Percentiles rank a stretch among this genome's conserved stretches.
Evolutionary conservation across 2,329 filamentous ascomycete genomes (phyloP).

Genomic region (Colletotrichum noveboracense): DNA sequence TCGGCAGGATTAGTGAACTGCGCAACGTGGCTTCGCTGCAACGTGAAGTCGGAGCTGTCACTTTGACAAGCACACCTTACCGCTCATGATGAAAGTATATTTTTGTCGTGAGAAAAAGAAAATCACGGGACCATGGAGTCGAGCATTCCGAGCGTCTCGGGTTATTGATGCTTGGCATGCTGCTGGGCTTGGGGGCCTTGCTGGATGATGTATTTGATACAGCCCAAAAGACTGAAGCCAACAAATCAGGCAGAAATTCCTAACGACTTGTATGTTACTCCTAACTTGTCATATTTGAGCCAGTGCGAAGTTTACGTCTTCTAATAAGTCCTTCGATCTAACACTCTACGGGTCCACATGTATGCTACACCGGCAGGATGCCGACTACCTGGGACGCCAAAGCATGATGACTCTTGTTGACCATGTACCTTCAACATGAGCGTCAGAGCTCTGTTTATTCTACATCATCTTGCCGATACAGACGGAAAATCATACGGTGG

Average conservation of each 20-base stretch:
- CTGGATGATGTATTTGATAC: neutral
- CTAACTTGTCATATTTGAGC: neutral
- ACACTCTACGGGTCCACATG: neutral
- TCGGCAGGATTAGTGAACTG: neutral
- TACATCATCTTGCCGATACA: neutral
- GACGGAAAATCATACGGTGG: neutral
- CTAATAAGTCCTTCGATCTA: neutral
- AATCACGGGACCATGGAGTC: neutral
- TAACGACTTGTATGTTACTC: accelerated
- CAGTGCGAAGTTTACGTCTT: neutral
- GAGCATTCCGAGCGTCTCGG: neutral
- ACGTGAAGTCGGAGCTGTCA: neutral
- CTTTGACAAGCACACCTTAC: neutral
- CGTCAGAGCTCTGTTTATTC: neutral
- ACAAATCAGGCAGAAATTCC: accelerated
- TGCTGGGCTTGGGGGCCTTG: neutral
- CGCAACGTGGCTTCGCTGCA: neutral
- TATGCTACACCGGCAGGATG: neutral
- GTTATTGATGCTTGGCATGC: neutral
- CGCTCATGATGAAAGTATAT: neutral
- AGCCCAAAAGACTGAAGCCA: neutral
- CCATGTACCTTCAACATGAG: neutral
- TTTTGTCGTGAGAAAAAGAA: neutral
- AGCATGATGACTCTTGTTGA: neutral
- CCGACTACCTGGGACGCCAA: neutral